Conservation (phyloP, 176 grass and related monocot species). For the Puccinellia tenuiflora region DNA sequence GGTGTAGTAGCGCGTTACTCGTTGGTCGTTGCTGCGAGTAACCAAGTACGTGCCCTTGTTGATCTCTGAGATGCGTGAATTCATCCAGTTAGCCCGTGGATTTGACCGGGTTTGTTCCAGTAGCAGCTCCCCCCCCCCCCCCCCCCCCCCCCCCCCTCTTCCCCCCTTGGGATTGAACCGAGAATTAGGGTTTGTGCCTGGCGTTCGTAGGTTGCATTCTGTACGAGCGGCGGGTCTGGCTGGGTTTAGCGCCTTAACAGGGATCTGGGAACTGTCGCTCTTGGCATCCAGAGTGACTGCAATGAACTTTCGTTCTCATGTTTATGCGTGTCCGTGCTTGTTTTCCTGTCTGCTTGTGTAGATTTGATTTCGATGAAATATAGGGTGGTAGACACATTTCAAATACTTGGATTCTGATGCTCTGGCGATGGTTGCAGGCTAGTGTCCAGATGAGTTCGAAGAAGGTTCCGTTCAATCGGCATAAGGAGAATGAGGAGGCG, state of each 20-base stretch:
- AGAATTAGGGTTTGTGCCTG: not conserved
- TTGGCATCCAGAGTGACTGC: not conserved
- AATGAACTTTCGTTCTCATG: not conserved
- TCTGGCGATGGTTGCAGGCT: constrained; percentile 12
- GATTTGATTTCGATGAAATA: not conserved
- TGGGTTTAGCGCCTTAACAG: not conserved
- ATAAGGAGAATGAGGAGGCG: constrained; percentile 90
- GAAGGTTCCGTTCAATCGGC: constrained; percentile 79
- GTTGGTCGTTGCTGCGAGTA: not conserved
- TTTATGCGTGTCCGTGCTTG: not conserved
- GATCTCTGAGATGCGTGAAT: not conserved
- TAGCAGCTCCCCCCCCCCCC: too few species aligned
- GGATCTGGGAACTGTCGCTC: not conserved
- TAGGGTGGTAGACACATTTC: not conserved
- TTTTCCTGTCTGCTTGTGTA: not conserved
- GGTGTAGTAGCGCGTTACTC: not conserved
- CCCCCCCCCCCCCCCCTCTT: too few species aligned
- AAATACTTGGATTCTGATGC: constrained; percentile 4
- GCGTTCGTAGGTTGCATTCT: not conserved
- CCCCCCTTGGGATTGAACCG: not conserved
- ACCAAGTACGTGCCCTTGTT: not conserved
- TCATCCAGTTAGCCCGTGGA: not conserved
- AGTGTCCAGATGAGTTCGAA: constrained; percentile 68
- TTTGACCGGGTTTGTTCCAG: not conserved
- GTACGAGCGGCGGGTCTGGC: not conserved